Evolutionary conservation across 2,329 filamentous ascomycete species (phyloP), one percentile per base, ranked within the genome.

Genomic region (Pseudocercospora crystallina): DNA sequence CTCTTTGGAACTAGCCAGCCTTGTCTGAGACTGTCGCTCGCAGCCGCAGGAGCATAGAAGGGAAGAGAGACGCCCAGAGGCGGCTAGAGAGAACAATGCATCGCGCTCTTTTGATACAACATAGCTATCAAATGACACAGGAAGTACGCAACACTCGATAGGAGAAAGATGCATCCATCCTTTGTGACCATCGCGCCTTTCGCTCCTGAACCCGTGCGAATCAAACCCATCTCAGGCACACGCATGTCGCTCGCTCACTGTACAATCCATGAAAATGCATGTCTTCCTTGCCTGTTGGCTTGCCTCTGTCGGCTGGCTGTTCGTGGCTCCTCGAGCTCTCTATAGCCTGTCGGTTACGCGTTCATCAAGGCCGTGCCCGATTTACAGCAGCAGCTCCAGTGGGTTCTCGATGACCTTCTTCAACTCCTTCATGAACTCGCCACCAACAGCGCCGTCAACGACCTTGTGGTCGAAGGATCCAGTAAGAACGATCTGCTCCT

Each of bases 391-490:
- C 63, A 99, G 81, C 79, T 95, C 89, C 63, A 99, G 81, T 61
- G 94, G 94, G 82, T 96, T 96, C 85, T 99, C 94, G 54, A 99
- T 79, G 46, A 90, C 89, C 82, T 91, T 92, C 87, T 99, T 99
- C 73, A 99, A 79, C 79, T 95, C 94, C 73, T 83, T 85, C 75
- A 99, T 90, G 85, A 92, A 99, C 75, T 99, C 94, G 53, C 86
- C 94, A 68, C 94, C 95, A 51, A 97, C 89, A 35, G 91, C 94
- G 59, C 94, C 94, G 71, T 99, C 94, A 10, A 99, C 86, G 43
- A 97, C 91, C 83, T 96, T 96, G 85, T 99, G 94, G 80, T 99
- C 94, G 72, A 99, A 99, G 80, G 89, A 95, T 67, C 80, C 92
- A 34, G 91, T 97, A 53, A 99, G 86, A 56, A 88, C 83, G 67